phyloP scores from a whole-genome alignment of 2,329 filamentous ascomycete genomes.

The Colletotrichum orbiculare region DNA sequence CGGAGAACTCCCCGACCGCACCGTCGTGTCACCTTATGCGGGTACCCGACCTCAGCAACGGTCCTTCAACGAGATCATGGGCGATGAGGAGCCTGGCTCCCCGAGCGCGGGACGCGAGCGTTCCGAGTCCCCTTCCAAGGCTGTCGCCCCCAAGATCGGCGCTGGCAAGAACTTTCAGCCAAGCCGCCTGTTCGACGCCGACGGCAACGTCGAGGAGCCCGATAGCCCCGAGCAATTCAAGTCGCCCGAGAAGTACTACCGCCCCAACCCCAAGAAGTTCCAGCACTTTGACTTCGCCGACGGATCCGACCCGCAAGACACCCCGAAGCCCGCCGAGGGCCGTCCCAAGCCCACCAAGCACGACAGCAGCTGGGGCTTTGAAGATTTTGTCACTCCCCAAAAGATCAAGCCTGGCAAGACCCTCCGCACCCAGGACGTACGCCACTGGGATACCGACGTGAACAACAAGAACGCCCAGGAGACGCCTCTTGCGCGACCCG shows the following conservation, averaged over 20 bases:
- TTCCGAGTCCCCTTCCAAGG: too few relatives aligned
- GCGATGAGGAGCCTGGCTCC: slow-evolving; percentile 55
- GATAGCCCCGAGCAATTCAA: slow-evolving; percentile 55
- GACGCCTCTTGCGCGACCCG: slow-evolving; percentile 67
- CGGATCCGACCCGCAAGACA: slow-evolving; percentile 64
- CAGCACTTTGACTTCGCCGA: slow-evolving; percentile 87
- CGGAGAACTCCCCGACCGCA: slow-evolving; percentile 31
- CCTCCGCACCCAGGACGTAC: slow-evolving; percentile 73
- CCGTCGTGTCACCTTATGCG: slow-evolving; percentile 71
- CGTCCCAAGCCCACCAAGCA: slow-evolving; percentile 68
- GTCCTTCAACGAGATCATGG: slow-evolving; percentile 78
- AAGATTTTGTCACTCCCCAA: slow-evolving; percentile 86
- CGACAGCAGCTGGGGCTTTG: slow-evolving; percentile 84
- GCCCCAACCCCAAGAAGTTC: slow-evolving; percentile 82
- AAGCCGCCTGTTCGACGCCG: slow-evolving; percentile 71
- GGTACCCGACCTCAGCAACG: slow-evolving; percentile 72
- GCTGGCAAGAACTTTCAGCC: slow-evolving; percentile 71
- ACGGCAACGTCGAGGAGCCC: slow-evolving; percentile 54
- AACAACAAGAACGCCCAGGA: slow-evolving; percentile 61
- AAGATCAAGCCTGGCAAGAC: slow-evolving; percentile 73
- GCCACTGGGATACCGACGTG: slow-evolving; percentile 83
- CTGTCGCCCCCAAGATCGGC: slow-evolving; percentile 63
- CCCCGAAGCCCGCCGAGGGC: slow-evolving; percentile 56
- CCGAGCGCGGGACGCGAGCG: slow-evolving; percentile 58
- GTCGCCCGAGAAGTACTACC: slow-evolving; percentile 58